phyloP scores from a whole-genome alignment of 2,329 filamentous ascomycete genomes.

The Colletotrichum shisoi region DNA sequence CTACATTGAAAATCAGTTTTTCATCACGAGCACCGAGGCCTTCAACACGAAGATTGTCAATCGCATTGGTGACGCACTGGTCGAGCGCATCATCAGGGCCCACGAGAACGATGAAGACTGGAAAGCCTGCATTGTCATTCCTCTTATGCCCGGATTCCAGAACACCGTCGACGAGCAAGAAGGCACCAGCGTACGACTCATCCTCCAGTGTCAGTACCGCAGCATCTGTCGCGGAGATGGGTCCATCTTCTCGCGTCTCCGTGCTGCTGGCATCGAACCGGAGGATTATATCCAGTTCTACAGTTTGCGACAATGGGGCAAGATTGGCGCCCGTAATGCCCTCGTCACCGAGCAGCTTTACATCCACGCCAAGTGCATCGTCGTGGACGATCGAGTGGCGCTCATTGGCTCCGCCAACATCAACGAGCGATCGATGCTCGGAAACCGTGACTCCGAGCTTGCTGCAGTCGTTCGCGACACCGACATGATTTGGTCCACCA shows the following conservation, averaged over 20 bases:
- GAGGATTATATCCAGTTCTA: conserved; percentile 97
- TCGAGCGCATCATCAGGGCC: conserved; percentile 88
- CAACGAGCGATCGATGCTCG: conserved; percentile 96
- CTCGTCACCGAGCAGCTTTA: conserved; percentile 96
- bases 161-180: conserved; percentile 95
- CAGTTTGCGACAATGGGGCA: conserved; percentile 89
- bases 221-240: conserved; percentile 93
- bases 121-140: conserved; percentile 89
- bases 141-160: conserved; percentile 97
- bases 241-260: conserved; percentile 88
- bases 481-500: conserved; percentile 88
- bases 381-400: conserved; percentile 91
- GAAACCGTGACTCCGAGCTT: conserved; percentile 88
- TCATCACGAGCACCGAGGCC: conserved; percentile 90
- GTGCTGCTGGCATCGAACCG: conserved; percentile 82
- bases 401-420: conserved; percentile 98
- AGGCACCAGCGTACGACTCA: conserved; percentile 90
- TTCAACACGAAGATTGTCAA: conserved; percentile 89
- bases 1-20: conserved; percentile 99
- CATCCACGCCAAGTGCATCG: conserved; percentile 96
- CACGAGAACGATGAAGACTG: conserved; percentile 85
- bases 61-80: conserved; percentile 90
- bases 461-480: conserved; percentile 91
- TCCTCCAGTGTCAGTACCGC: conserved; percentile 95
- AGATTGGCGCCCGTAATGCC: conserved; percentile 77